phyloP scores from a whole-genome alignment of 306 rosid species.

The Alnus rubra region DNA sequence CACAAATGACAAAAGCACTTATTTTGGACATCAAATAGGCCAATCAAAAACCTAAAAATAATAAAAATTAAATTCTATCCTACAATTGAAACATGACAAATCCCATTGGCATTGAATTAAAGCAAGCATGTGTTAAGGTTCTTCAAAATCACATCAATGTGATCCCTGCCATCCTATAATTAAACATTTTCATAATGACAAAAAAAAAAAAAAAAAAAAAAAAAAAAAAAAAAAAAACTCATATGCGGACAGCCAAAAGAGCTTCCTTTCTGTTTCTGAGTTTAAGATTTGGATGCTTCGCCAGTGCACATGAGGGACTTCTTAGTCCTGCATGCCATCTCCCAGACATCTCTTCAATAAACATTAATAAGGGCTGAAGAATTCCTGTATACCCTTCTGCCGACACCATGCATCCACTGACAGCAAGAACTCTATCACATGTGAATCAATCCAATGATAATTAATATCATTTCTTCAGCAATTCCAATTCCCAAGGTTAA shows the following conservation, averaged over 20 bases:
- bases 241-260: conserved; percentile 17
- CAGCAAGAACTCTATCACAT: conserved; percentile 30
- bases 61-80: too few species aligned
- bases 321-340: conserved; percentile 22
- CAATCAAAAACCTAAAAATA: too few species aligned
- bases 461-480: neutral
- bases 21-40: too few species aligned
- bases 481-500: conserved; percentile 1
- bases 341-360: conserved; percentile 36
- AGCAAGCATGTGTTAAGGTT: conserved; percentile 55
- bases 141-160: conserved; percentile 28
- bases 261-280: conserved; percentile 20
- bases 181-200: too few species aligned
- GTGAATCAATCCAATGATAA: conserved; percentile 15
- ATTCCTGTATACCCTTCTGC: conserved; percentile 35
- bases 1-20: too few species aligned
- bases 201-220: too few species aligned
- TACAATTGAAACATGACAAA: conserved; percentile 19
- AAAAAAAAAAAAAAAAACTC: neutral
- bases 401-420: conserved; percentile 45
- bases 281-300: conserved; percentile 13
- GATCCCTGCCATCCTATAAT: too few species aligned
- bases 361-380: conserved; percentile 8
- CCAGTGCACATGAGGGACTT: conserved; percentile 5
- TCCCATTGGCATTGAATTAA: conserved; percentile 44